phyloP scores from a whole-genome alignment of 1,284 basidiomycete genomes.

The Stereum hirsutum region DNA sequence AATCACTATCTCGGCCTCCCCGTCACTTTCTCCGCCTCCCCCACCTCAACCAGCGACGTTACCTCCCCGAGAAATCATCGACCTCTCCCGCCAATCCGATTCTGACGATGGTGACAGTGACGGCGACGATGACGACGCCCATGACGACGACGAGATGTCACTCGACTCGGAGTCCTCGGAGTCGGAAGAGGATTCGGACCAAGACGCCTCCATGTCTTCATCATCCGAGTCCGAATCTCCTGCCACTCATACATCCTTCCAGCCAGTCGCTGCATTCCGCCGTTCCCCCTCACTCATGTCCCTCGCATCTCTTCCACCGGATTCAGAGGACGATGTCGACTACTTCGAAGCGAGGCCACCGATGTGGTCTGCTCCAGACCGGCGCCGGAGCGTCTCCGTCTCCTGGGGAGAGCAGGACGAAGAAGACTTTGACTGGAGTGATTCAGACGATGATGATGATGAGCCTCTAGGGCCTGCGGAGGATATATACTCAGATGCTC shows the following conservation, averaged over 20 bases:
- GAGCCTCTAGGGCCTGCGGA: slow-evolving; percentile 17
- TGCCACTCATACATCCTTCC: slow-evolving; percentile 28
- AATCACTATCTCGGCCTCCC: slow-evolving; percentile 19
- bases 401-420: slow-evolving; percentile 13
- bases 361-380: too few species aligned
- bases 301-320: slow-evolving; percentile 50
- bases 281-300: slow-evolving; percentile 48
- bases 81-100: slow-evolving; percentile 29
- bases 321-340: slow-evolving; percentile 49
- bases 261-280: slow-evolving; percentile 20
- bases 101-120: too few species aligned
- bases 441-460: slow-evolving; percentile 15
- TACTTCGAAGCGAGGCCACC: too few species aligned
- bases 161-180: slow-evolving; percentile 8
- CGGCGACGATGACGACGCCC: too few species aligned
- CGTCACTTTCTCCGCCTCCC: slow-evolving; percentile 13
- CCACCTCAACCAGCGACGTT: slow-evolving; percentile 13
- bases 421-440: slow-evolving; percentile 20
- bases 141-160: slow-evolving; percentile 10
- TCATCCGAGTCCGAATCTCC: slow-evolving; percentile 34
- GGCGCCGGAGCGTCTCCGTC: too few species aligned
- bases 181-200: slow-evolving; percentile 16
- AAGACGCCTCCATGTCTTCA: neutral
- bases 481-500: too few species aligned
- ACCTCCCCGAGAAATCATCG: slow-evolving; percentile 26